phyloP scores from a whole-genome alignment of 129 eudicot genomes.

The carrot (Daucus carota) region DH1_v3.0 NC_030383.2:62227501-62228000 shows the following conservation, averaged over 20 bases:
- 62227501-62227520: slow-evolving; percentile 37
- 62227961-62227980: too few species aligned
- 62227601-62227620: slow-evolving; percentile 30
- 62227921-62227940: slow-evolving; percentile 21
- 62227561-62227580: slow-evolving; percentile 41
- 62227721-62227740: slow-evolving; percentile 38
- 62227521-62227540: slow-evolving; percentile 50
- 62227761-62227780: slow-evolving; percentile 27
- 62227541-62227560: slow-evolving; percentile 45
- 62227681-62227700: slow-evolving; percentile 40
- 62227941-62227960: slow-evolving; percentile 16
- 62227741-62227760: slow-evolving; percentile 21
- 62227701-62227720: slow-evolving; percentile 72
- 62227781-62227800: slow-evolving; percentile 21
- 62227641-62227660: slow-evolving; percentile 42
- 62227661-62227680: slow-evolving; percentile 51
- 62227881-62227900: slow-evolving; percentile 92
- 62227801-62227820: slow-evolving; percentile 19
- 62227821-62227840: slow-evolving; percentile 22
- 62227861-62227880: slow-evolving; percentile 80
- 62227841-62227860: slow-evolving; percentile 60
- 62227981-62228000: slow-evolving; percentile 24
- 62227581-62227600: slow-evolving; percentile 51
- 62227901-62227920: slow-evolving; percentile 52
- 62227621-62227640: slow-evolving; percentile 27